Evolutionary conservation across 2,329 filamentous ascomycete species (phyloP).

Genomic region (Monilinia fructigena): DNA sequence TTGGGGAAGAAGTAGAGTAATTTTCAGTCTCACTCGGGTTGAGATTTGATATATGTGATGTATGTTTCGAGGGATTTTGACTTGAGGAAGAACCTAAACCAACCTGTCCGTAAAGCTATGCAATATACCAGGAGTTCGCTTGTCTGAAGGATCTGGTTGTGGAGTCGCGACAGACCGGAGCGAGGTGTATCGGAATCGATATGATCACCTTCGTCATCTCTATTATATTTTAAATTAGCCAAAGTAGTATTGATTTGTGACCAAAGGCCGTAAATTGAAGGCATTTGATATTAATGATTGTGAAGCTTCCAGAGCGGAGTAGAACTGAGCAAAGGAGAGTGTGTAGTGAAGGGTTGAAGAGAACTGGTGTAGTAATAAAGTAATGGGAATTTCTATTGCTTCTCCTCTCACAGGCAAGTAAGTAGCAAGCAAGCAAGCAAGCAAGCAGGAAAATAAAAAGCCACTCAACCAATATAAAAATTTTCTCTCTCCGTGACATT

Average conservation of each 20-base stretch:
- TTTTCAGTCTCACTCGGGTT: slow-evolving; percentile 29
- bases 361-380: neutral
- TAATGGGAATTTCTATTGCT: neutral
- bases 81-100: slow-evolving; percentile 71
- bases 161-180: slow-evolving; percentile 90
- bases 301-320: neutral
- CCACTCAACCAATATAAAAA: slow-evolving; percentile 6
- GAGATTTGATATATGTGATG: slow-evolving; percentile 21
- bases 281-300: slow-evolving; percentile 6
- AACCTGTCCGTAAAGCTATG: slow-evolving; percentile 98
- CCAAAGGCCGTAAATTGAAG: slow-evolving; percentile 18
- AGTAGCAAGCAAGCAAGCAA: neutral
- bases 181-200: slow-evolving; percentile 84
- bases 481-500: slow-evolving; percentile 6
- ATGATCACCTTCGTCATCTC: slow-evolving; percentile 70
- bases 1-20: slow-evolving; percentile 30
- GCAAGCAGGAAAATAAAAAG: neutral
- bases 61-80: slow-evolving; percentile 34
- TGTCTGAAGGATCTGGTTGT: slow-evolving; percentile 89
- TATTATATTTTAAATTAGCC: slow-evolving; percentile 35
- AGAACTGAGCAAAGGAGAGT: neutral
- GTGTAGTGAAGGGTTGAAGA: neutral
- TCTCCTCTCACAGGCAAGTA: neutral
- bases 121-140: slow-evolving; percentile 92
- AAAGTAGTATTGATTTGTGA: slow-evolving; percentile 30